Conservation (phyloP, 352 stramenopile species). For the Phytophthora citrophthora region DNA sequence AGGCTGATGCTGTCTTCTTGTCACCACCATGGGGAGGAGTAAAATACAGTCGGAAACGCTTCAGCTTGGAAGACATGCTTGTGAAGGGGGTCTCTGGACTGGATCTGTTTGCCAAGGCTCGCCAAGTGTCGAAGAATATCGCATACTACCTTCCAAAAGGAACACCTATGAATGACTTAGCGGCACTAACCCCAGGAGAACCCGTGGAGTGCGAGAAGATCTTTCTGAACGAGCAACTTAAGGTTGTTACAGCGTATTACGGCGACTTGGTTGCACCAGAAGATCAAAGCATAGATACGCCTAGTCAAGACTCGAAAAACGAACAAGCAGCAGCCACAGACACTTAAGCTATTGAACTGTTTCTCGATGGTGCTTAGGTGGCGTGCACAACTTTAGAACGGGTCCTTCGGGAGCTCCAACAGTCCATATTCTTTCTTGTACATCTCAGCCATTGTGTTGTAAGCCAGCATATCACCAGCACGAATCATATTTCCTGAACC, state of each 20-base stretch:
- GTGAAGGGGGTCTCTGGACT: conserved; percentile 63
- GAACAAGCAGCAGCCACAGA: background rate
- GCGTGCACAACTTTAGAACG: conserved; percentile 43
- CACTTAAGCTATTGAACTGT: conserved; percentile 1
- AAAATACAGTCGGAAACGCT: conserved; percentile 73
- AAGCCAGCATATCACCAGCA: conserved; percentile 89
- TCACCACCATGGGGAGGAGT: conserved; percentile 91
- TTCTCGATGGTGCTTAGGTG: background rate
- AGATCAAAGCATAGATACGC: conserved; percentile 10
- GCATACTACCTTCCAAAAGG: conserved; percentile 86
- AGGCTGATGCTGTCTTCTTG: conserved; percentile 91
- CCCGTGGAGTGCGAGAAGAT: conserved; percentile 79
- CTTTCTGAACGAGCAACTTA: conserved; percentile 80
- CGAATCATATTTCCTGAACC: conserved; percentile 92
- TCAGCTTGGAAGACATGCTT: conserved; percentile 70
- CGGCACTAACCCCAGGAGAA: conserved; percentile 57
- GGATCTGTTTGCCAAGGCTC: conserved; percentile 70
- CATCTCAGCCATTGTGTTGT: conserved; percentile 92
- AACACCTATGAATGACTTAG: conserved; percentile 58
- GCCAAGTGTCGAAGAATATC: conserved; percentile 70
- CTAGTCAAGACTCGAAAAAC: background rate
- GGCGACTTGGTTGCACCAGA: conserved; percentile 47
- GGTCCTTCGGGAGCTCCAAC: conserved; percentile 67
- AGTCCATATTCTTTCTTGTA: conserved; percentile 91
- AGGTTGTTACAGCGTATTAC: conserved; percentile 88